Percentiles rank a stretch among this genome's conserved stretches.
Conservation (phyloP, 805 yeast species). For the Candida lessepsii region DNA sequence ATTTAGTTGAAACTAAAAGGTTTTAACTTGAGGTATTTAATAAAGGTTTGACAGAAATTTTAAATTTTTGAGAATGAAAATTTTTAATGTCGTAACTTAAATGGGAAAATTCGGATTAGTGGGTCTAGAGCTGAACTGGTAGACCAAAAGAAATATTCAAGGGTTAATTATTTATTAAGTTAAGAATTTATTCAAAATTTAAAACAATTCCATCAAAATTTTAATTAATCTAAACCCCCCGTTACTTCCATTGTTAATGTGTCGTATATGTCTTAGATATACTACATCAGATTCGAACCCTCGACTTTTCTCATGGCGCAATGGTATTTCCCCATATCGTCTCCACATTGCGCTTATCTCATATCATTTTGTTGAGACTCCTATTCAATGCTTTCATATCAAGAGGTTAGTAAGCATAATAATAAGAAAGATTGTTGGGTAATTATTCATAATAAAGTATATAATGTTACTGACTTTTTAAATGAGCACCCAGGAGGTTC, state of each 20-base stretch:
- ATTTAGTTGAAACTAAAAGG: slow-evolving; percentile 5
- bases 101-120: not conserved
- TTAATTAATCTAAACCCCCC: too few species aligned
- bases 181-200: too few species aligned
- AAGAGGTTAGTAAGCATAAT: slow-evolving; percentile 48
- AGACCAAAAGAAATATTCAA: too few species aligned
- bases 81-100: slow-evolving; percentile 4
- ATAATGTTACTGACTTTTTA: slow-evolving; percentile 67
- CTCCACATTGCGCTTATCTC: slow-evolving; percentile 8
- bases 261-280: not conserved
- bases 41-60: not conserved
- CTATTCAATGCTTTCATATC: slow-evolving; percentile 21
- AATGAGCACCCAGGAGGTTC: slow-evolving; percentile 64
- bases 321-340: not conserved
- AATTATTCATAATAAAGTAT: slow-evolving; percentile 73
- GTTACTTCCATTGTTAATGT: too few species aligned
- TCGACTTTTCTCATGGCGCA: not conserved
- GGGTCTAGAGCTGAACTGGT: too few species aligned
- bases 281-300: not conserved
- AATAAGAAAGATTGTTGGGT: slow-evolving; percentile 75
- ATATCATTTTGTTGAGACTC: slow-evolving; percentile 1
- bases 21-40: slow-evolving; percentile 3
- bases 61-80: slow-evolving; percentile 4
- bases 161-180: too few species aligned
- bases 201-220: too few species aligned